phyloP scores from a whole-genome alignment of 805 yeast species.

The Myxozyma mucilagina region DNA sequence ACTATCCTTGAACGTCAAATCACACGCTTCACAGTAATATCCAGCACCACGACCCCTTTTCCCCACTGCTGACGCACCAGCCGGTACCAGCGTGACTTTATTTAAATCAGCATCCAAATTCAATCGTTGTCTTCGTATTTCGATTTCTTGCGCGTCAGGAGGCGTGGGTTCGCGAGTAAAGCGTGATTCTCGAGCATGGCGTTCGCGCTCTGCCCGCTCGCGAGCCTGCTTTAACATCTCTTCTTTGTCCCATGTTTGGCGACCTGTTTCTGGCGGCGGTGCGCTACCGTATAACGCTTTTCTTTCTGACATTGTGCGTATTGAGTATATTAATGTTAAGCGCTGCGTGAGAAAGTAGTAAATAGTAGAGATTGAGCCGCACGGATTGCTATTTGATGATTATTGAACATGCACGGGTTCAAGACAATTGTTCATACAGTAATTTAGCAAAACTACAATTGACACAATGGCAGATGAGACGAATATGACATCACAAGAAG shows the following conservation, averaged over 20 bases:
- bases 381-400: background rate
- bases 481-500: slow-evolving; percentile 5
- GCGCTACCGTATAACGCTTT: slow-evolving; percentile 24
- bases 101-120: slow-evolving; percentile 40
- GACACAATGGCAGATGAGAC: background rate
- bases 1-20: slow-evolving; percentile 78
- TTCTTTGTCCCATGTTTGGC: slow-evolving; percentile 32
- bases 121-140: slow-evolving; percentile 35
- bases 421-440: background rate
- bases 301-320: slow-evolving; percentile 3
- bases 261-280: slow-evolving; percentile 24
- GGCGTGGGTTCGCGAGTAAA: slow-evolving; percentile 29
- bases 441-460: background rate
- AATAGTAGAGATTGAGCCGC: background rate
- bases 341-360: background rate
- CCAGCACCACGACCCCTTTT: slow-evolving; percentile 67
- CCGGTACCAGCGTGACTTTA: slow-evolving; percentile 41
- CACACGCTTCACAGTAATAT: slow-evolving; percentile 79
- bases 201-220: slow-evolving; percentile 26
- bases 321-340: background rate
- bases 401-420: background rate
- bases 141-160: slow-evolving; percentile 34
- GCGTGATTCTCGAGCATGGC: slow-evolving; percentile 22
- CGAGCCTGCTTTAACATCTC: slow-evolving; percentile 23
- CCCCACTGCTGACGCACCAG: slow-evolving; percentile 41